A percentile compares a stretch with the other conserved stretches of the same genome.
Conservation (phyloP, 495 filamentous ascomycete genomes). For the Neurospora sp. region DNA sequence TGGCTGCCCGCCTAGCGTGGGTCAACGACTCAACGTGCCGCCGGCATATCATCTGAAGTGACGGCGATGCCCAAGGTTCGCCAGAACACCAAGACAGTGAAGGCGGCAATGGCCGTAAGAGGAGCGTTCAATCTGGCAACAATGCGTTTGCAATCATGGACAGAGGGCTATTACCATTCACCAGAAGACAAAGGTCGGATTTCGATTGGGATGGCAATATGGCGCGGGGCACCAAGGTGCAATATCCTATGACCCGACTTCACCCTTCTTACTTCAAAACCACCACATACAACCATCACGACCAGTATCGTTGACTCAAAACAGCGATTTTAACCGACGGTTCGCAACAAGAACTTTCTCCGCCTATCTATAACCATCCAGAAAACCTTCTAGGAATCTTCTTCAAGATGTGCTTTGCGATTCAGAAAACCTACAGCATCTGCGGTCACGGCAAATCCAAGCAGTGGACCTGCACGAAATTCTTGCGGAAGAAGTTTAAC, state of each 20-base stretch:
- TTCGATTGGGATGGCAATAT: not conserved
- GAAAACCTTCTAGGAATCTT: not conserved
- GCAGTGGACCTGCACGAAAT: not conserved
- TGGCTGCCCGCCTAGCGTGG: not conserved
- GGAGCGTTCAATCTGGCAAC: not conserved
- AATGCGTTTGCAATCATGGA: not conserved
- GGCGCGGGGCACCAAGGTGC: not conserved
- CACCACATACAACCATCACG: not conserved
- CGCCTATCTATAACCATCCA: not conserved
- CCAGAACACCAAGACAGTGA: not conserved
- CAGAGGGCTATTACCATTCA: not conserved
- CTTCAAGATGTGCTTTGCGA: not conserved
- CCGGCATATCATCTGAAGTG: not conserved
- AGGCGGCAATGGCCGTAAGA: not conserved
- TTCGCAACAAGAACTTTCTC: not conserved
- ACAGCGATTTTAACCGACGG: not conserved
- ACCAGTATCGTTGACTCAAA: not conserved
- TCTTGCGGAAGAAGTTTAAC: no score
- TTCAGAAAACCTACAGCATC: not conserved
- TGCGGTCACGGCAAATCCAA: not conserved
- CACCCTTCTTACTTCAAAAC: not conserved
- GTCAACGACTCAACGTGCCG: not conserved
- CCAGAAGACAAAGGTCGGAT: not conserved
- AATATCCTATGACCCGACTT: not conserved
- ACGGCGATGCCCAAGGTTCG: not conserved